Evolutionary conservation across 176 grass and related monocot species (phyloP).

Genomic region (Oryza meyeriana): DNA sequence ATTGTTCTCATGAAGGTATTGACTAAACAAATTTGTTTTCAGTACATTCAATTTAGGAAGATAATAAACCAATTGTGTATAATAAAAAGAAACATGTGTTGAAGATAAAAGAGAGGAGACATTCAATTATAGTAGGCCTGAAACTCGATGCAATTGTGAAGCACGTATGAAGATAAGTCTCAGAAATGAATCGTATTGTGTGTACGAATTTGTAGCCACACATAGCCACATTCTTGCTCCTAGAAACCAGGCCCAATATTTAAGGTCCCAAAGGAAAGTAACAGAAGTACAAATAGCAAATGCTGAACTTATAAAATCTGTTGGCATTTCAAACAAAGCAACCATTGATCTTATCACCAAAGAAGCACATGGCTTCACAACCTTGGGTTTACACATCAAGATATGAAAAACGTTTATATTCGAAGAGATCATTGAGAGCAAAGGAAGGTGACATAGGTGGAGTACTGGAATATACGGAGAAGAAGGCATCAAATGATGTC

Average conservation of each 20-base stretch:
- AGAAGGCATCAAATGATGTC: not conserved
- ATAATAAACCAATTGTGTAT: too few relatives aligned
- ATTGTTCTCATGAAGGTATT: too few relatives aligned
- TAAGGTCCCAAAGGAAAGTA: constrained; percentile 11
- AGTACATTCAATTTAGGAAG: too few relatives aligned
- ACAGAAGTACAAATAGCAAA: not conserved
- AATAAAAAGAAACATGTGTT: too few relatives aligned
- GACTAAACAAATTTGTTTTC: too few relatives aligned
- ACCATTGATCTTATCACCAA: not conserved
- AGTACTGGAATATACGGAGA: not conserved
- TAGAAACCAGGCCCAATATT: not conserved
- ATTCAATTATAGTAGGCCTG: not conserved
- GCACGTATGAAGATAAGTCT: not conserved
- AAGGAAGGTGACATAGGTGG: not conserved
- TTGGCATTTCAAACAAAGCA: not conserved
- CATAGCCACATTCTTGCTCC: not conserved
- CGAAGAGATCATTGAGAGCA: not conserved
- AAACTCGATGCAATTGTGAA: not conserved
- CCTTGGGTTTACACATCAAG: not conserved
- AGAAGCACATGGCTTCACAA: not conserved
- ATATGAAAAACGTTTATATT: not conserved
- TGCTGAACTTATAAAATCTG: not conserved
- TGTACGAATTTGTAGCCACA: not conserved
- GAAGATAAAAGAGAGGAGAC: not conserved
- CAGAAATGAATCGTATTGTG: not conserved